phyloP scores from a whole-genome alignment of 768 basidiomycete species.

The Chlorophyllum brunneum region DNA sequence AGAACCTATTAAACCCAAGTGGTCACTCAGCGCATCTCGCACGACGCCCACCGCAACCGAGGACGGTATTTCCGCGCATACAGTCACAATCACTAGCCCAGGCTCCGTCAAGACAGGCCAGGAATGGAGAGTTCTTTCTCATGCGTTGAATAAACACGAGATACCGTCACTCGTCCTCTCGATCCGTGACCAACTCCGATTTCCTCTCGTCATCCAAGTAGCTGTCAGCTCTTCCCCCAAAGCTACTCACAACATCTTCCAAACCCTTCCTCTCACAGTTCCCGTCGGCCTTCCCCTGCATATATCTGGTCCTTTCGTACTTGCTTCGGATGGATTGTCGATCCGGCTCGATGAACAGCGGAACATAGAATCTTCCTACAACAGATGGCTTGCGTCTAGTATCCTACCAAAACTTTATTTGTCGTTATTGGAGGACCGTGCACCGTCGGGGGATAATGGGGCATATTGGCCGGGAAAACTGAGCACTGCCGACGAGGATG shows the following conservation, averaged over 20 bases:
- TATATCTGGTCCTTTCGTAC: slow-evolving; percentile 41
- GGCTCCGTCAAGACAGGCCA: neutral
- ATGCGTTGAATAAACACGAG: neutral
- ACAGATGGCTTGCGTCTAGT: slow-evolving; percentile 36
- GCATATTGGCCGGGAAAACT: slow-evolving; percentile 34
- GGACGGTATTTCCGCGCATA: neutral
- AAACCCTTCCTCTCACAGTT: slow-evolving; percentile 38
- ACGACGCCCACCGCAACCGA: neutral
- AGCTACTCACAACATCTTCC: slow-evolving; percentile 30
- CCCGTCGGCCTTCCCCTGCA: slow-evolving; percentile 39
- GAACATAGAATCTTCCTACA: slow-evolving; percentile 33
- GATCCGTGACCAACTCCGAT: neutral
- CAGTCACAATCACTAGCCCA: neutral
- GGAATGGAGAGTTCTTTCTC: neutral
- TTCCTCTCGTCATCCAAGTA: slow-evolving; percentile 1
- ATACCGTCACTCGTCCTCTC: neutral
- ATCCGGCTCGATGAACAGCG: slow-evolving; percentile 36
- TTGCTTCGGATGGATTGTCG: slow-evolving; percentile 41
- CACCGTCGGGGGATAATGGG: slow-evolving; percentile 17
- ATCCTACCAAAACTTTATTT: slow-evolving; percentile 36
- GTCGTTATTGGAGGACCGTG: slow-evolving; percentile 30
- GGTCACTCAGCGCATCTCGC: slow-evolving; percentile 23
- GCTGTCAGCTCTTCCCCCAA: neutral
- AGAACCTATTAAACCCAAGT: slow-evolving; percentile 10
- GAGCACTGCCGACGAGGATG: neutral